These are phyloP conservation scores for Phytophthora foliorum DNA, from an alignment of 352 stramenopile species.

Conservation along the genomic window DNA sequence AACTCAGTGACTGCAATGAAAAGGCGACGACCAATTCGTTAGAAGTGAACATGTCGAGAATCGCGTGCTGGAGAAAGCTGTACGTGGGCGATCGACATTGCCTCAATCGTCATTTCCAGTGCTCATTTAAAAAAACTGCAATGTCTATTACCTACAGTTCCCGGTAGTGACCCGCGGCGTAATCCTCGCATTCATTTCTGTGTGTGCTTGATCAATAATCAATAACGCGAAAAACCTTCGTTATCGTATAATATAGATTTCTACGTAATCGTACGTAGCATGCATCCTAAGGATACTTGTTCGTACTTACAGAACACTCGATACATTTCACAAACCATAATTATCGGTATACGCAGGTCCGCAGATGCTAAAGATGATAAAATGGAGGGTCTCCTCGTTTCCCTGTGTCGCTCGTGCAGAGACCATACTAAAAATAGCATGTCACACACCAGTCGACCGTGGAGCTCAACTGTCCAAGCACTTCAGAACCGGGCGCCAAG, in stretches of 20 bases:
- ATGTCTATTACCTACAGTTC: too few relatives aligned
- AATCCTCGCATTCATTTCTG: too few relatives aligned
- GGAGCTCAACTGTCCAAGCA: conserved; percentile 24
- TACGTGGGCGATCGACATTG: too few relatives aligned
- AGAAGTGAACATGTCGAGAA: background rate
- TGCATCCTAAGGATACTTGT: background rate
- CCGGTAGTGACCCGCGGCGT: too few relatives aligned
- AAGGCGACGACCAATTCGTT: background rate
- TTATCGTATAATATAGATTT: background rate
- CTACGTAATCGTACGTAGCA: background rate
- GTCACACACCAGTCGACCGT: conserved; percentile 17
- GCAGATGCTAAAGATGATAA: conserved; percentile 1
- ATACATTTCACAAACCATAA: background rate
- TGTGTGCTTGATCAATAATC: too few relatives aligned
- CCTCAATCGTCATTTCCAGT: too few relatives aligned
- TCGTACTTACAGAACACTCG: background rate
- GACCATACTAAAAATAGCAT: conserved; percentile 32
- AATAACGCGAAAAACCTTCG: background rate
- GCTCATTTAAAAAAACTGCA: too few relatives aligned
- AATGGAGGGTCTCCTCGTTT: conserved; percentile 2
- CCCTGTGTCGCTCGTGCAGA: conserved; percentile 12
- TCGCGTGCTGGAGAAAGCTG: background rate
- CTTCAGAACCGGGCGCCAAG: conserved; percentile 27
- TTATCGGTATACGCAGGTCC: conserved; percentile 1
- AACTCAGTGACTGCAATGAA: background rate